These are phyloP conservation scores for Vitis cinerea DNA, from an alignment of 164 flowering plant species.

Conservation along the genomic window DNA sequence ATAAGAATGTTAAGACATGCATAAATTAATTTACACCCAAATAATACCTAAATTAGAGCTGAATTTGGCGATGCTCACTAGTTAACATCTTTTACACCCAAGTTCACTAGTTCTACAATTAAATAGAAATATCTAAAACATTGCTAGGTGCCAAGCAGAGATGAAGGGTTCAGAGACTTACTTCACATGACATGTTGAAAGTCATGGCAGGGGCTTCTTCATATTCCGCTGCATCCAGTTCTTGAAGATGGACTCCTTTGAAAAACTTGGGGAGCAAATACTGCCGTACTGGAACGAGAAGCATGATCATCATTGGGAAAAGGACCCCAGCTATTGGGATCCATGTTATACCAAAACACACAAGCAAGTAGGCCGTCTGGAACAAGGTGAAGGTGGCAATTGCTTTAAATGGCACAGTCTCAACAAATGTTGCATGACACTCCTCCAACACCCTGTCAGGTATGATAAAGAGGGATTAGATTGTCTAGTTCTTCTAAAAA, in stretches of 20 bases:
- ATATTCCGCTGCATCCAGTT: slow-evolving; percentile 91
- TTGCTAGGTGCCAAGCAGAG: neutral
- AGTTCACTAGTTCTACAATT: too few species aligned
- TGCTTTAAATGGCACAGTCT: slow-evolving; percentile 81
- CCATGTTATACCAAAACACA: slow-evolving; percentile 92
- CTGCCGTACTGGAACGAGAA: slow-evolving; percentile 86
- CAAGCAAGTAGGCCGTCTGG: slow-evolving; percentile 75
- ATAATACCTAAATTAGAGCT: too few species aligned
- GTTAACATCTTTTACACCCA: too few species aligned
- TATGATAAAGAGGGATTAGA: slow-evolving; percentile 3
- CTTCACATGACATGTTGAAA: slow-evolving; percentile 60
- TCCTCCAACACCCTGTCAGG: slow-evolving; percentile 71
- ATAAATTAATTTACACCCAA: too few species aligned
- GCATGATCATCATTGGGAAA: slow-evolving; percentile 90
- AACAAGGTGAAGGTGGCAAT: slow-evolving; percentile 77
- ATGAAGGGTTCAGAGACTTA: slow-evolving; percentile 31
- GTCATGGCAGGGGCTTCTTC: slow-evolving; percentile 79
- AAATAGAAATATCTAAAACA: neutral
- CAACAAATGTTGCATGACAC: slow-evolving; percentile 79
- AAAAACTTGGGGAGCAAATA: slow-evolving; percentile 88
- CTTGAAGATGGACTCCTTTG: slow-evolving; percentile 89
- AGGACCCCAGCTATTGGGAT: slow-evolving; percentile 92
- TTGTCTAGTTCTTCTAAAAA: neutral
- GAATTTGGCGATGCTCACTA: too few species aligned
- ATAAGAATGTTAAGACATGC: too few species aligned